phyloP scores from a whole-genome alignment of 176 grass and related monocot genomes.

The Rhipidocladum racemiflorum region DNA sequence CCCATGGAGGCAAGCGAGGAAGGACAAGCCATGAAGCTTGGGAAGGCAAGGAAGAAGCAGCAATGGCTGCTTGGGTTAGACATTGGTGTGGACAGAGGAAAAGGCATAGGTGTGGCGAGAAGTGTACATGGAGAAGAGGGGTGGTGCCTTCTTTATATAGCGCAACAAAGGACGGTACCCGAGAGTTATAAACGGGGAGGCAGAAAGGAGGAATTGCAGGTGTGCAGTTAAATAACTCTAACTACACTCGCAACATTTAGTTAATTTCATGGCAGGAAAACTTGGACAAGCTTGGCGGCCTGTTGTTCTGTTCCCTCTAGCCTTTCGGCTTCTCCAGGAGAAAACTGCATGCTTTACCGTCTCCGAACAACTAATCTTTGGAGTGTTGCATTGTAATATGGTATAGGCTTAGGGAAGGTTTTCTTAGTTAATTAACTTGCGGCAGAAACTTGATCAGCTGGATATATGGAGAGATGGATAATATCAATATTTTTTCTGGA shows the following conservation, averaged over 20 bases:
- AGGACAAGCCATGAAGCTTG: conserved; percentile 2
- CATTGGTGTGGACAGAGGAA: not conserved
- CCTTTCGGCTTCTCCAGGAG: not conserved
- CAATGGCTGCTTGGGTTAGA: not conserved
- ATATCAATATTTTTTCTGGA: not conserved
- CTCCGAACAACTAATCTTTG: not conserved
- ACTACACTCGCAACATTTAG: not conserved
- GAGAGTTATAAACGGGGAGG: conserved; percentile 19
- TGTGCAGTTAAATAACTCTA: conserved; percentile 19
- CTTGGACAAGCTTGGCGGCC: not conserved
- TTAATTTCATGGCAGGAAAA: not conserved
- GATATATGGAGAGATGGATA: not conserved
- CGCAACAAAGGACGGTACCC: not conserved
- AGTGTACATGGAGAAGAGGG: not conserved
- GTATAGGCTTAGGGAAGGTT: not conserved
- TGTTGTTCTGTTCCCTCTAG: not conserved
- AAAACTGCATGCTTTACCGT: not conserved
- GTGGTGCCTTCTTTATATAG: conserved; percentile 34
- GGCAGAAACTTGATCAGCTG: not conserved
- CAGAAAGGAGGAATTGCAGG: conserved; percentile 44
- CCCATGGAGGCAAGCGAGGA: not conserved
- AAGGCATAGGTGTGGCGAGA: not conserved
- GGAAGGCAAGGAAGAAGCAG: not conserved
- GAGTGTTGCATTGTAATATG: not conserved
- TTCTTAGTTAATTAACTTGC: not conserved